These are phyloP conservation scores for Diddensiella santjacobensis DNA, from an alignment of 805 yeast species.

Conservation along the genomic window DNA sequence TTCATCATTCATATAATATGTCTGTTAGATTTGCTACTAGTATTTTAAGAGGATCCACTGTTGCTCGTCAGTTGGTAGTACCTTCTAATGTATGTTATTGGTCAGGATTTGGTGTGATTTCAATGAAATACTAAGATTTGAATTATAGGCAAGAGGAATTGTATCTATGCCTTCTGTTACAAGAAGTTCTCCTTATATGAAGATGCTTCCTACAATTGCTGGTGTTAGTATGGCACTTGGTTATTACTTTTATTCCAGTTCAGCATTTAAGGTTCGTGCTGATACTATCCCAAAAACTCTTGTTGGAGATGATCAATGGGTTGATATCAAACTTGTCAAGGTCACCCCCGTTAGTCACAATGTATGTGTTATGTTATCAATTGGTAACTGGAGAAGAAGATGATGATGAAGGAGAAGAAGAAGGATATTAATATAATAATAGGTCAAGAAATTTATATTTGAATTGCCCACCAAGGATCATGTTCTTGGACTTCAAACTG, in stretches of 20 bases:
- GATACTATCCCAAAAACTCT: slow-evolving; percentile 27
- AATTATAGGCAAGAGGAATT: not conserved
- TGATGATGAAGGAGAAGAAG: no score
- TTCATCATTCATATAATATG: no score
- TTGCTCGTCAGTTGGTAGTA: not conserved
- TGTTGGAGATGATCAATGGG: slow-evolving; percentile 29
- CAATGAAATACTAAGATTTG: no score
- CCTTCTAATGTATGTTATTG: not conserved
- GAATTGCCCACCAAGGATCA: slow-evolving; percentile 64
- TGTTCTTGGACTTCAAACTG: slow-evolving; percentile 70
- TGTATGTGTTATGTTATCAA: no score
- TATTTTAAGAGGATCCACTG: not conserved
- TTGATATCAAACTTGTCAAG: slow-evolving; percentile 26
- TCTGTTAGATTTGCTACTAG: not conserved
- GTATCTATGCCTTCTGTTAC: not conserved
- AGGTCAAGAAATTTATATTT: slow-evolving; percentile 62
- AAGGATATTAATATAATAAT: not conserved
- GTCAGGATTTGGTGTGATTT: no score
- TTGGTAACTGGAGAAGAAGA: no score
- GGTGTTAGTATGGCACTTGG: slow-evolving; percentile 45
- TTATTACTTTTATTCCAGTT: slow-evolving; percentile 34
- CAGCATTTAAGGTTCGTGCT: slow-evolving; percentile 23
- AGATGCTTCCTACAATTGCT: slow-evolving; percentile 34
- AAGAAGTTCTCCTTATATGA: not conserved
- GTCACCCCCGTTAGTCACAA: slow-evolving; percentile 29